These are phyloP conservation scores for Xylaria acuta DNA, from an alignment of 495 filamentous ascomycete species.

Conservation along the genomic window DNA sequence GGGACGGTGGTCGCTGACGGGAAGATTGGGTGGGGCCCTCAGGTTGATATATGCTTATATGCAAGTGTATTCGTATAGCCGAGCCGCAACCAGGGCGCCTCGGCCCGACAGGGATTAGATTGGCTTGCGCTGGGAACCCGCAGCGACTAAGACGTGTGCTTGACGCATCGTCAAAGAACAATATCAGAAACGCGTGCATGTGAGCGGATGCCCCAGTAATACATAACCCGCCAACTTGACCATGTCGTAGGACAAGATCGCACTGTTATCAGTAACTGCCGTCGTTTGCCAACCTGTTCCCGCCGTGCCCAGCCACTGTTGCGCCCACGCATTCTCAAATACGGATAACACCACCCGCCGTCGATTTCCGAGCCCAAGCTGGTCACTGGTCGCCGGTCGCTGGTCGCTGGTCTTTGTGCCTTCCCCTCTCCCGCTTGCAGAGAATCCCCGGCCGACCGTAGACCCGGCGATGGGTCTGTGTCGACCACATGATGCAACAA, in stretches of 20 bases:
- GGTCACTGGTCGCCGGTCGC: background rate
- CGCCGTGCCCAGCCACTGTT: background rate
- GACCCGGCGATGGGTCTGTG: conserved; percentile 47
- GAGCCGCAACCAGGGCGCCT: background rate
- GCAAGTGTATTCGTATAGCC: background rate
- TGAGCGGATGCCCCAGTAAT: background rate
- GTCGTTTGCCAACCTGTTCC: background rate
- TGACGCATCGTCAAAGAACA: conserved; percentile 19
- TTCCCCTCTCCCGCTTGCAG: background rate
- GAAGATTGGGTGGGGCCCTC: background rate
- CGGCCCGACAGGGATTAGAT: conserved; percentile 20
- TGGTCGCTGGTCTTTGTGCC: background rate
- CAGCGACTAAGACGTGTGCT: conserved; percentile 22
- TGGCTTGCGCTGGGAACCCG: conserved; percentile 5
- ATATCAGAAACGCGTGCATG: conserved; percentile 12
- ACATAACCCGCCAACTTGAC: background rate
- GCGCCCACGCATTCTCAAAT: background rate
- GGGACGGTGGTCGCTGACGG: too few relatives aligned
- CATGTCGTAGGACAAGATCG: background rate
- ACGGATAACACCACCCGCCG: background rate
- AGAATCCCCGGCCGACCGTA: conserved; percentile 9
- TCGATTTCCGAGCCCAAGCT: conserved; percentile 4
- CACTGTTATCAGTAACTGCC: background rate
- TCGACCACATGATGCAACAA: conserved; percentile 68
- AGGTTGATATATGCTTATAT: background rate